Evolutionary conservation across 75 land plant genomes (phyloP), one percentile per base, ranked within the genome.

Genomic region (Selaginella tamariscina): DNA sequence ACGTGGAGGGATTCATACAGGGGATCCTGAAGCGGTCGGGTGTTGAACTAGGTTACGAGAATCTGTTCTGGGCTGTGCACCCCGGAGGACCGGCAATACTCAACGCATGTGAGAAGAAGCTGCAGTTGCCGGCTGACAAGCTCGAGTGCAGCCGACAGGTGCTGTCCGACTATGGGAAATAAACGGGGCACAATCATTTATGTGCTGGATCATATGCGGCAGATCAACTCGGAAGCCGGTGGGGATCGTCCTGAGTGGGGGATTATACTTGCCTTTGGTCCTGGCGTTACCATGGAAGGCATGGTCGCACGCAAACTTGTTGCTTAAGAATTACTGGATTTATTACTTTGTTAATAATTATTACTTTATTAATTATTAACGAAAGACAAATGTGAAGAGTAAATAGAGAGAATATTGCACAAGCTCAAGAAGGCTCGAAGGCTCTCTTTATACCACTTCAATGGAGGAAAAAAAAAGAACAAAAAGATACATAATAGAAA

Each of bases 21-120:
- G 26, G 26, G 26, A 5, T 59, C 18, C 62, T 59, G 9, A 21
- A 59, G 62, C 23, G 26, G 8, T 23, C 24, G 27, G 62, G 62
- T 2, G 31, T 28, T 5, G 84, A 72, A 24, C 54, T 65, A 0
- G 21, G 21, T 8, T 59, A 59, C 21, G 62, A 59, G 8, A 5
- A n/a, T 2, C n/a, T 59, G 62, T 59, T 59, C 26, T 59, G 62
- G 62, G 62, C 62, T 5, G 21, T 59, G 18, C 62, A 59, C 80
- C 99, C 97, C 11, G 99, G 93, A 0, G 99, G 99, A 13, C 99
- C 99, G n/a, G 99, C 99, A 1, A 95, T 95, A 1, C 56, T 95
- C 77, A 86, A 82, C 56, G 74, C 82, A 21, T 18, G 87, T 76
- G 99, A 95, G 72, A 84, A 82, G 71, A 73, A 72, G 70, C 77